Base-by-base conservation (phyloP, 2,329 filamentous ascomycete genomes). In the Fusarium setosum region DNA sequence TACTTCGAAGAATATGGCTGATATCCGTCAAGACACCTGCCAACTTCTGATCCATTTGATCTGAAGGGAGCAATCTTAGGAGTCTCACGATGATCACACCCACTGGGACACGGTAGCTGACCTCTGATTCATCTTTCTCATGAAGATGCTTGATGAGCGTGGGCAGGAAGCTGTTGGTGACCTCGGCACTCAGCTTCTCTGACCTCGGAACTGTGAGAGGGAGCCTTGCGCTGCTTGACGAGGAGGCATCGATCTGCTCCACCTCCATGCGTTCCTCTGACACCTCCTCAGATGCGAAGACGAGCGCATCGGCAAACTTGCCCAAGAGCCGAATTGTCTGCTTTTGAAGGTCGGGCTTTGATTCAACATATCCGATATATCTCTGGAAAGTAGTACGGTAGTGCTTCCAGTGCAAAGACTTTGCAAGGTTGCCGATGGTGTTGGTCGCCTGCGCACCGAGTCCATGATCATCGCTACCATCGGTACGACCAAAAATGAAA, bases 61-160 rank as follows among this genome's bases (percentile, higher is more conserved):
- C 83, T 45, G 88, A 81, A 0, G 96, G 92, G 21, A 99, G 84
- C 17, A 97, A 81, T 60, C 91, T 92, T 51, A 99, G 82, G 15
- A 98, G 84, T 77, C 97, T 97, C 61, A 97, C 91, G 40, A 95
- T 88, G 24, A 96, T 93, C 32, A 97, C 88, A 23, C 94, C 94
- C 6, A 97, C 91, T 1, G 95, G 94, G 31, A 97, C 91, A 76
- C 96, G 92, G 51, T 96, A 88, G 79, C 94, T 97, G 77, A 99
- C 95, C 48, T 94, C 94, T 1, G 93, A 90, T 75, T 99, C 96
- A 65, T 98, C 93, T 77, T 97, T 98, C 72, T 97, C 90, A 71
- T 97, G 94, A 24, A 98, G 86, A 74, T 97, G 96, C 42, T 89
- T 87, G n/a, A 90, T 85, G 29, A 99, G 80, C 17, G 92, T 87